phyloP scores from a whole-genome alignment of 495 filamentous ascomycete genomes.

The Aspergillus homomorphus region DNA sequence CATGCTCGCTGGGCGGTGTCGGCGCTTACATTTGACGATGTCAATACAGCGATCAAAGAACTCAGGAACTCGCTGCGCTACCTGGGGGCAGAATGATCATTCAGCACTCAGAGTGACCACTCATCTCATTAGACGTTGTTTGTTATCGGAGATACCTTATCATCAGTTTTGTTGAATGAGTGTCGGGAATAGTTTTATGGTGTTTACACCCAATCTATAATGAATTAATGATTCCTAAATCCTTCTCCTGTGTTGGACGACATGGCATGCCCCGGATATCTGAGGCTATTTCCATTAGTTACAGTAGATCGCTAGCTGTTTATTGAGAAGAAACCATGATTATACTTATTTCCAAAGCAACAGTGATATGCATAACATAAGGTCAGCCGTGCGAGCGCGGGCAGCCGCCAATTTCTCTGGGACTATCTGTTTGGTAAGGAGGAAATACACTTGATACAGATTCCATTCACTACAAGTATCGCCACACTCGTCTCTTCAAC shows the following conservation, averaged over 20 bases:
- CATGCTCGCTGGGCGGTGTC: constrained; percentile 98
- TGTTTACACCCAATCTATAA: background rate
- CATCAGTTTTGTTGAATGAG: background rate
- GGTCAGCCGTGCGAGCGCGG: too few species aligned
- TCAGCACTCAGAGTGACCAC: too few species aligned
- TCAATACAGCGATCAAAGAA: constrained; percentile 85
- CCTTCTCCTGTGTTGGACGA: background rate
- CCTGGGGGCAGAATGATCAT: constrained; percentile 40
- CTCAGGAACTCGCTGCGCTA: constrained; percentile 64
- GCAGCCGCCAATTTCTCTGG: too few species aligned
- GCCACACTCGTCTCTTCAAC: background rate
- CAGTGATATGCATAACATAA: too few species aligned
- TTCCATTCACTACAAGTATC: background rate
- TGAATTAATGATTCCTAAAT: background rate
- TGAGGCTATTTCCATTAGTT: background rate
- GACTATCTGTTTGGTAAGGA: background rate
- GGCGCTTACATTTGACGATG: constrained; percentile 94
- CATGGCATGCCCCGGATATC: background rate
- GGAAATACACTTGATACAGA: background rate
- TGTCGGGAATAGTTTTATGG: background rate
- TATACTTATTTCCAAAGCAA: background rate
- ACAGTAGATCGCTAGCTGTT: background rate
- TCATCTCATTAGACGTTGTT: background rate
- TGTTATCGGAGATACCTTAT: background rate
- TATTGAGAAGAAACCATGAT: background rate